These are phyloP conservation scores for Annulohypoxylon bovei DNA, from an alignment of 495 filamentous ascomycete genomes.

Conservation along the genomic window DNA sequence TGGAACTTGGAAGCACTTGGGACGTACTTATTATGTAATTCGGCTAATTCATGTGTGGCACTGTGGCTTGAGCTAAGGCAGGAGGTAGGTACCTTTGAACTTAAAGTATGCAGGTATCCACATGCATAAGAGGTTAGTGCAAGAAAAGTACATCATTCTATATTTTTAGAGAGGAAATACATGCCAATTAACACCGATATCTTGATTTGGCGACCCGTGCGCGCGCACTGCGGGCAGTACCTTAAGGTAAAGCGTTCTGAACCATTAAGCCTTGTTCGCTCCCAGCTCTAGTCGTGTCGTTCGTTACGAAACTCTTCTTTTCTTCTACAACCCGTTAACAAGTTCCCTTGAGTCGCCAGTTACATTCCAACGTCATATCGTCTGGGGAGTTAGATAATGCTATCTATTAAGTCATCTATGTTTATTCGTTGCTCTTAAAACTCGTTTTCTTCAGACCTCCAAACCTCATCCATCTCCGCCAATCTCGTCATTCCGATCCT, in stretches of 20 bases:
- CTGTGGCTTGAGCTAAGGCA: slow-evolving; percentile 1
- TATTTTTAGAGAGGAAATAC: background rate
- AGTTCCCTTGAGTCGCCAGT: slow-evolving; percentile 9
- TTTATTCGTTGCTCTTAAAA: background rate
- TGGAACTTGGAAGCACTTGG: too few relatives aligned
- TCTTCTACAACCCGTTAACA: slow-evolving; percentile 5
- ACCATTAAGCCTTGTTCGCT: slow-evolving; percentile 38
- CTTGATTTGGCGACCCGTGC: slow-evolving; percentile 32
- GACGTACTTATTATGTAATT: background rate
- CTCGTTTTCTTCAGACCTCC: background rate
- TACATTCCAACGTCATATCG: background rate
- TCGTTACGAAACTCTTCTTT: slow-evolving; percentile 33
- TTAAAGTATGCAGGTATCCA: background rate
- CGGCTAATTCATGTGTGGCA: background rate
- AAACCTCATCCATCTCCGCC: background rate
- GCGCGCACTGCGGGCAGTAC: slow-evolving; percentile 36
- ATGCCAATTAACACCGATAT: slow-evolving; percentile 23
- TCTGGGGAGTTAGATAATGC: background rate
- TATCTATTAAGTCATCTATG: background rate
- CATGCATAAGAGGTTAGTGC: background rate
- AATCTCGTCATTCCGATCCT: slow-evolving; percentile 26
- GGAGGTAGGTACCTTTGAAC: background rate
- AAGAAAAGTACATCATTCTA: background rate
- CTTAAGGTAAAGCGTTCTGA: background rate
- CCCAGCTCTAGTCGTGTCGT: slow-evolving; percentile 30